A percentile compares a stretch with the other conserved stretches of the same genome.
phyloP scores from a whole-genome alignment of 805 yeast species.

The Schwanniomyces vanrijiae region DNA sequence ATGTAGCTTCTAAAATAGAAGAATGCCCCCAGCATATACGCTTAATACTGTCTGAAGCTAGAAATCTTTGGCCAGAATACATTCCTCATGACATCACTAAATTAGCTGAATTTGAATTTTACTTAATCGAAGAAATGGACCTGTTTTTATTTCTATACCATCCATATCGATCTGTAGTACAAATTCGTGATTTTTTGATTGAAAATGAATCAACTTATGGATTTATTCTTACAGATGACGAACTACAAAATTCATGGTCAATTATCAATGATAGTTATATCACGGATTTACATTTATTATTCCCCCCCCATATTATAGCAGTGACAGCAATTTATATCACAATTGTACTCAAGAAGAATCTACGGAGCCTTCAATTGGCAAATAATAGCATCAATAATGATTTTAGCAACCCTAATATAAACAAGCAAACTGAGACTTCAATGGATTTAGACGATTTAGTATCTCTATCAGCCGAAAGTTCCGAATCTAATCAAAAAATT shows the following conservation, averaged over 20 bases:
- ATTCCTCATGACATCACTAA: constrained; percentile 89
- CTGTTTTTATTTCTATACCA: constrained; percentile 71
- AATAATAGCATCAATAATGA: constrained; percentile 10
- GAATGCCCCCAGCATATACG: constrained; percentile 95
- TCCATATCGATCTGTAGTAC: constrained; percentile 65
- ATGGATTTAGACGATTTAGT: constrained; percentile 42
- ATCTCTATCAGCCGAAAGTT: constrained; percentile 14
- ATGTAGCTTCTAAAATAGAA: constrained; percentile 90
- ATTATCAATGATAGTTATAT: constrained; percentile 85
- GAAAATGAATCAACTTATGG: constrained; percentile 26
- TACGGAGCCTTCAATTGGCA: constrained; percentile 12
- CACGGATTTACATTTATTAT: constrained; percentile 78
- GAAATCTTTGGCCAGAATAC: constrained; percentile 92
- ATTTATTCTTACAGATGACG: constrained; percentile 53
- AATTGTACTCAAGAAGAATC: constrained; percentile 51
- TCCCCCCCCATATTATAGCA: constrained; percentile 90
- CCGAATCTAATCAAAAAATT: constrained; percentile 1
- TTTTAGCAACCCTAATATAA: constrained; percentile 13
- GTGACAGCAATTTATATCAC: constrained; percentile 79
- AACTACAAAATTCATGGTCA: constrained; percentile 85
- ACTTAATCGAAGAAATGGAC: constrained; percentile 83
- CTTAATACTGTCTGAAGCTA: constrained; percentile 77
- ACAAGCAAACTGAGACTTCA: constrained; percentile 7
- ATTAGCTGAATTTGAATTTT: constrained; percentile 94
- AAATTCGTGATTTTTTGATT: constrained; percentile 46